Evolutionary conservation across 108 stramenopile genomes (phyloP).

Genomic region (Cyclotella sp.): DNA sequence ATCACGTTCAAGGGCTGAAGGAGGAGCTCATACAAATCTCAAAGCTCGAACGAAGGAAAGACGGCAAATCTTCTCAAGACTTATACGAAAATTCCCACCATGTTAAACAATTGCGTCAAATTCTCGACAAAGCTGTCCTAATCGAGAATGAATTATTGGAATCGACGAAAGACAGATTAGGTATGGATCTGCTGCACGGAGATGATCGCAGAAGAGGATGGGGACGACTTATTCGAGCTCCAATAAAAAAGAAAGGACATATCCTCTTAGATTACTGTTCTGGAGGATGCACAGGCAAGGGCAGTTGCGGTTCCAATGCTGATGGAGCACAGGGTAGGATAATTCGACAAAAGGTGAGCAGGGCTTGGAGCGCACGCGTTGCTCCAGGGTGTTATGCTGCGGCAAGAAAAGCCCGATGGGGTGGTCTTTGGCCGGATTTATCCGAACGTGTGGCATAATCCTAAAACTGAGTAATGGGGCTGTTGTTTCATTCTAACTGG

Average conservation of each 20-base stretch:
- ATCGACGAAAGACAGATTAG: slow-evolving; percentile 65
- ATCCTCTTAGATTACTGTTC: slow-evolving; percentile 81
- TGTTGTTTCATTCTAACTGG: no score
- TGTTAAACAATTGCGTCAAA: slow-evolving; percentile 11
- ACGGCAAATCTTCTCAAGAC: background rate
- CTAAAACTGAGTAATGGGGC: no score
- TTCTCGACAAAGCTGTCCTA: slow-evolving; percentile 47
- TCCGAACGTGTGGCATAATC: slow-evolving; percentile 17
- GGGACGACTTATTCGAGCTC: slow-evolving; percentile 78
- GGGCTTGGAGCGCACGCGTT: slow-evolving; percentile 47
- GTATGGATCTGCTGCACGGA: slow-evolving; percentile 73
- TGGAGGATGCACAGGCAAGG: slow-evolving; percentile 25
- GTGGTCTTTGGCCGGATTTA: slow-evolving; percentile 83
- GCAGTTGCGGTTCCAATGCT: background rate
- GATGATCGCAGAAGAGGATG: slow-evolving; percentile 55
- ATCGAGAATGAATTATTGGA: slow-evolving; percentile 61
- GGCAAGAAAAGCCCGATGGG: slow-evolving; percentile 84
- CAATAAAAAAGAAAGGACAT: slow-evolving; percentile 81
- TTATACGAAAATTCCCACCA: slow-evolving; percentile 6
- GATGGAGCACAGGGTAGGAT: slow-evolving; percentile 57
- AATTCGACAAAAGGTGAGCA: slow-evolving; percentile 66
- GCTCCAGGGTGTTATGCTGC: slow-evolving; percentile 80
- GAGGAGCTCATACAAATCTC: slow-evolving; percentile 6
- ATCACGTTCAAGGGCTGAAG: slow-evolving; percentile 50
- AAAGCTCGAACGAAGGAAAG: slow-evolving; percentile 9